Percentiles rank a stretch among this genome's conserved stretches.
Evolutionary conservation across 2,329 filamentous ascomycete genomes (phyloP).

Genomic region (Orbilia ellipsospora): DNA sequence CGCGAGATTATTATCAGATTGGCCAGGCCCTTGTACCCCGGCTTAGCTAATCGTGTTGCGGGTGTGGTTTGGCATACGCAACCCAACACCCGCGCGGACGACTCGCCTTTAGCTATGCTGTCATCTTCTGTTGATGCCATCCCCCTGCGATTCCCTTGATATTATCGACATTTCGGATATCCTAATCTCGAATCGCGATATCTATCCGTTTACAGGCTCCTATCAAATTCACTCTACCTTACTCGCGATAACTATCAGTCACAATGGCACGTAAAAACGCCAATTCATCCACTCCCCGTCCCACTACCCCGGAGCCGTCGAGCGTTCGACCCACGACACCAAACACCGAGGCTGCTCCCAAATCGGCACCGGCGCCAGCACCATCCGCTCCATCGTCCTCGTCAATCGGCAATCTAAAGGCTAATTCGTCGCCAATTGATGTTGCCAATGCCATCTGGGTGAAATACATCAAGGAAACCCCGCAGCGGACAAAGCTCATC

Average conservation of each 20-base stretch:
- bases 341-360: constrained; percentile 24
- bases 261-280: constrained; percentile 53
- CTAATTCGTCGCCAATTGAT: constrained; percentile 41
- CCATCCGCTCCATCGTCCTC: constrained; percentile 17
- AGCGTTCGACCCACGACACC: constrained; percentile 33
- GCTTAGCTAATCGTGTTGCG: constrained; percentile 54
- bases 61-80: constrained; percentile 44
- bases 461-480: constrained; percentile 82
- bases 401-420: constrained; percentile 14
- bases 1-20: background rate
- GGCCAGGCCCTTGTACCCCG: constrained; percentile 12
- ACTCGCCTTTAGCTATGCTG: constrained; percentile 45
- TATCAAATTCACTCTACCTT: constrained; percentile 6
- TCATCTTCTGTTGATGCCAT: constrained; percentile 47
- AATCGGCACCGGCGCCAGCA: constrained; percentile 16
- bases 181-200: constrained; percentile 17
- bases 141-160: constrained; percentile 10
- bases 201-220: background rate
- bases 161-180: constrained; percentile 25
- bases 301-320: constrained; percentile 45
- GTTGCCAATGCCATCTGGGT: constrained; percentile 68
- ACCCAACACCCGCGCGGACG: constrained; percentile 31
- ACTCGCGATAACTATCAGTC: constrained; percentile 10
- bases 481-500: constrained; percentile 90
- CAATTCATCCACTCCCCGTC: constrained; percentile 40